Evolutionary conservation across 306 rosid species (phyloP).

Genomic region (Rubus idaeus): DNA sequence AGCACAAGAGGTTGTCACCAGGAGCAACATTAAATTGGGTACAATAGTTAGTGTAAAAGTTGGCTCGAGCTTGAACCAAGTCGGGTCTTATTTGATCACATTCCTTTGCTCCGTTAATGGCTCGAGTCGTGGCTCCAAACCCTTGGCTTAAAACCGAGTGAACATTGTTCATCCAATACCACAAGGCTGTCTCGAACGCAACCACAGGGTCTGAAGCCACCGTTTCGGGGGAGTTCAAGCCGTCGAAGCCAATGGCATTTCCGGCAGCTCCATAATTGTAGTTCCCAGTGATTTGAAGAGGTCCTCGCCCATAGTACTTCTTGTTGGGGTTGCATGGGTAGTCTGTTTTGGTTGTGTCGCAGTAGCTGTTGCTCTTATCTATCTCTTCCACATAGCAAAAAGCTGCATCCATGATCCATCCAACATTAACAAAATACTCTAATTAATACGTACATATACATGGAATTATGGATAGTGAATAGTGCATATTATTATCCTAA

Average conservation of each 20-base stretch:
- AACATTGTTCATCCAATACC: too few relatives aligned
- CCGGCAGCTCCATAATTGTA: slow-evolving; percentile 26
- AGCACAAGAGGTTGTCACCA: not conserved
- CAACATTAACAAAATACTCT: too few relatives aligned
- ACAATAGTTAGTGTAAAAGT: not conserved
- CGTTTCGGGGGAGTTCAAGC: slow-evolving; percentile 13
- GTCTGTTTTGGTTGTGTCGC: not conserved
- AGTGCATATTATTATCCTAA: not conserved
- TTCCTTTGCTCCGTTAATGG: too few relatives aligned
- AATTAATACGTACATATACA: too few relatives aligned
- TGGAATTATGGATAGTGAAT: too few relatives aligned
- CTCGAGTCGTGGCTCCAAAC: too few relatives aligned
- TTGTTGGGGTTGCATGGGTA: slow-evolving; percentile 15
- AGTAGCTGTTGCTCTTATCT: too few relatives aligned
- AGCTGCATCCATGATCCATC: too few relatives aligned
- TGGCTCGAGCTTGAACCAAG: not conserved
- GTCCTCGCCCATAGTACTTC: slow-evolving; percentile 20
- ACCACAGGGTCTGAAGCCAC: not conserved
- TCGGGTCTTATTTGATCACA: too few relatives aligned
- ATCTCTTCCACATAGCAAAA: too few relatives aligned
- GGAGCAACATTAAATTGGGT: not conserved
- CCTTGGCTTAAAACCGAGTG: too few relatives aligned
- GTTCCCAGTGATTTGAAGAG: slow-evolving; percentile 19
- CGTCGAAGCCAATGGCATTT: not conserved
- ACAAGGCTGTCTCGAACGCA: not conserved